These are phyloP conservation scores for Phalaenopsis hybrid DNA, from an alignment of 116 monocot species.

Conservation along the genomic window DNA sequence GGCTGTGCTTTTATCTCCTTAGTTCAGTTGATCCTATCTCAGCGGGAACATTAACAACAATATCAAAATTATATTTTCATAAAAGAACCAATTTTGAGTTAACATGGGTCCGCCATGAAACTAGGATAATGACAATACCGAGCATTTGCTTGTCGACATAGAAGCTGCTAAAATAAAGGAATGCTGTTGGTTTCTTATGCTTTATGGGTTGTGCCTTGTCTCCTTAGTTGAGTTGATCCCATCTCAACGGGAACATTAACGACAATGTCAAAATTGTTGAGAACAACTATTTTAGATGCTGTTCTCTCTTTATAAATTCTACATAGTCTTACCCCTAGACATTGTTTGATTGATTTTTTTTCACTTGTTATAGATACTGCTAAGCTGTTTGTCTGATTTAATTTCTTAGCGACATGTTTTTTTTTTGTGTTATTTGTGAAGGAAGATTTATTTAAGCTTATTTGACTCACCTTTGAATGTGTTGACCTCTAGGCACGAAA, in stretches of 20 bases:
- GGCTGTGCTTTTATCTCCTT: not conserved
- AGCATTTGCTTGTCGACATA: not conserved
- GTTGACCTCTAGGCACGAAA: not conserved
- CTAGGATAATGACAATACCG: not conserved
- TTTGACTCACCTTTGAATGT: not conserved
- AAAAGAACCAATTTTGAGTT: too few species aligned
- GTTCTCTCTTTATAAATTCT: not conserved
- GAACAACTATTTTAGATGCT: not conserved
- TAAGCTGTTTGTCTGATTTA: not conserved
- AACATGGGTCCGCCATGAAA: not conserved
- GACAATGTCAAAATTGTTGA: not conserved
- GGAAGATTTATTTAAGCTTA: not conserved
- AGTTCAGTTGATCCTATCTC: not conserved
- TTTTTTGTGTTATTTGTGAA: not conserved
- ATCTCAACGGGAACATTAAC: not conserved
- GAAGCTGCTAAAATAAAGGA: not conserved
- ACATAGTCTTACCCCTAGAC: not conserved
- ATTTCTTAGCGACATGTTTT: not conserved
- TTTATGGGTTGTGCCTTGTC: not conserved
- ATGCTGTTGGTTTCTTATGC: not conserved
- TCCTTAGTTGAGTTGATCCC: not conserved
- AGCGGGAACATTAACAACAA: not conserved
- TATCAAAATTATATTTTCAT: too few species aligned
- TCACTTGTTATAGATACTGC: not conserved
- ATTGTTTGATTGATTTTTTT: not conserved